phyloP scores from a whole-genome alignment of 2,329 filamentous ascomycete species.

The Microcyclosporella mali region DNA sequence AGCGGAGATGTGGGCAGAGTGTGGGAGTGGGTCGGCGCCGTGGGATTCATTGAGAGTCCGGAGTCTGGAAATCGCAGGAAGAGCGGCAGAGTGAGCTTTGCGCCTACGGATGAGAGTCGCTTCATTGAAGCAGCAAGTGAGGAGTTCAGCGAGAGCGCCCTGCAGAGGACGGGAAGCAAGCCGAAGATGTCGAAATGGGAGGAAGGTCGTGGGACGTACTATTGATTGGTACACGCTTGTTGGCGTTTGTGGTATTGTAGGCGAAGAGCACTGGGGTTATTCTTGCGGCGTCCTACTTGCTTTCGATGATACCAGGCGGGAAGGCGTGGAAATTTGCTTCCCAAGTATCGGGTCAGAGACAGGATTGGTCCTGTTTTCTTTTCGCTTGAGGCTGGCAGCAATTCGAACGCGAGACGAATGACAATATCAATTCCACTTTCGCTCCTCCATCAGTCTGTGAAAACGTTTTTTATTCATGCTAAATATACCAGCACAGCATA shows the following conservation, averaged over 20 bases:
- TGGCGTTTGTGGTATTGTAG: constrained; percentile 1
- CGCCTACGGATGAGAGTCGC: constrained; percentile 15
- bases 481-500: no score
- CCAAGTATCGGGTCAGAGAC: no score
- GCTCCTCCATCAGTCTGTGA: no score
- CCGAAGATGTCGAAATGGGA: constrained; percentile 36
- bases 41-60: constrained; percentile 32
- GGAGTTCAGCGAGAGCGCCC: constrained; percentile 10
- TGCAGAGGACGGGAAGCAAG: constrained; percentile 14
- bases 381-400: no score
- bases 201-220: constrained; percentile 41
- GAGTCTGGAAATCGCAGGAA: constrained; percentile 18
- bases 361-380: no score
- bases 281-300: no score
- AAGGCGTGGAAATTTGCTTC: no score
- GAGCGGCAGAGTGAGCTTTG: constrained; percentile 28
- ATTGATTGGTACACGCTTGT: constrained; percentile 27
- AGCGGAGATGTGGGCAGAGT: constrained; percentile 52
- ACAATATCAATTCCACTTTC: no score
- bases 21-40: constrained; percentile 64
- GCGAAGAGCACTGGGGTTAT: background rate
- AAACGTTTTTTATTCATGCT: no score
- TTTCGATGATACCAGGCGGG: no score
- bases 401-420: no score
- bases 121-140: constrained; percentile 11